Evolutionary conservation across 2,329 filamentous ascomycete genomes (phyloP).

Genomic region (Colletotrichum sidae): DNA sequence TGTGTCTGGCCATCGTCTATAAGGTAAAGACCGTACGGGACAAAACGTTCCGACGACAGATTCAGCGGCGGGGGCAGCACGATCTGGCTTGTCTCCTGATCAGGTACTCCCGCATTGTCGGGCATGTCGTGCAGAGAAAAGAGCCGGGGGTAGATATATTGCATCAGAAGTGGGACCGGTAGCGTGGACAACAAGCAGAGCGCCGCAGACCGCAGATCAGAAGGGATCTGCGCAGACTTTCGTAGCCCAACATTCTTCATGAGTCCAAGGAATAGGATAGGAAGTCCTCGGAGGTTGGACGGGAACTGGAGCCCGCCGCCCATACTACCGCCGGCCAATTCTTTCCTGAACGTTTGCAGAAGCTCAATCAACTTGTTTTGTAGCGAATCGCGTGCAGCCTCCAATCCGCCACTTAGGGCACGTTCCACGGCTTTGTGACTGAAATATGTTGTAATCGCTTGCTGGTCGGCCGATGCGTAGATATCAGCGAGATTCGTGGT

Average conservation of each 20-base stretch:
- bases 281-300: slow-evolving; percentile 88
- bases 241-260: slow-evolving; percentile 97
- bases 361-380: slow-evolving; percentile 94
- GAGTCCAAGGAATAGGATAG: slow-evolving; percentile 89
- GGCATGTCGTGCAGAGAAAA: slow-evolving; percentile 98
- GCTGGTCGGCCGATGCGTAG: slow-evolving; percentile 94
- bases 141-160: slow-evolving; percentile 88
- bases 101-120: slow-evolving; percentile 87
- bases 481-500: slow-evolving; percentile 91
- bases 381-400: slow-evolving; percentile 89
- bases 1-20: slow-evolving; percentile 98
- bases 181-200: slow-evolving; percentile 95
- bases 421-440: slow-evolving; percentile 98
- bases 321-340: slow-evolving; percentile 95
- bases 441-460: slow-evolving; percentile 93
- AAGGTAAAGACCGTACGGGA: slow-evolving; percentile 91
- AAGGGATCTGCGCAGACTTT: slow-evolving; percentile 93
- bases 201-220: slow-evolving; percentile 91
- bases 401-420: slow-evolving; percentile 84
- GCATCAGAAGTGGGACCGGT: slow-evolving; percentile 87
- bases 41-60: slow-evolving; percentile 87
- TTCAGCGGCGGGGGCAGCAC: slow-evolving; percentile 87
- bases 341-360: slow-evolving; percentile 95
- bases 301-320: slow-evolving; percentile 95
- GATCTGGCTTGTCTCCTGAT: slow-evolving; percentile 88